These are phyloP conservation scores for Pichia rugopelliculosa DNA, from an alignment of 805 yeast genomes.

Conservation along the genomic window DNA sequence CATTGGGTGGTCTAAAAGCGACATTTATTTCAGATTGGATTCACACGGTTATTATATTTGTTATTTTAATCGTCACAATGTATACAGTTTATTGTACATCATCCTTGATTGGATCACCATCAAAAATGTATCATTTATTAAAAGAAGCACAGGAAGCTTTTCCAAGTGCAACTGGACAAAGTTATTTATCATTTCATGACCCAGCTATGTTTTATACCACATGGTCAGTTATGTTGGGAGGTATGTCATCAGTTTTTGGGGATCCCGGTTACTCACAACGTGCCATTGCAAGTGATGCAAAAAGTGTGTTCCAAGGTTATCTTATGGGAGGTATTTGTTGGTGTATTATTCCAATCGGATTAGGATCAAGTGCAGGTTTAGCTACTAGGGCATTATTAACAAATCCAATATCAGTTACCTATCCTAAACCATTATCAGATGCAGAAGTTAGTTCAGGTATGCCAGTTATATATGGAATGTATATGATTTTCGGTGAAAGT, in stretches of 20 bases:
- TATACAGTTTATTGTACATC: constrained; percentile 32
- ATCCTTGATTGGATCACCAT: constrained; percentile 36
- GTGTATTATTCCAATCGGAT: constrained; percentile 31
- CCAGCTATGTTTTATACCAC: constrained; percentile 27
- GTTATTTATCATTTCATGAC: constrained; percentile 27
- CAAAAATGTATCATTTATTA: constrained; percentile 35
- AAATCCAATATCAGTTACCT: constrained; percentile 32
- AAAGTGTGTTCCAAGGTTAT: constrained; percentile 30
- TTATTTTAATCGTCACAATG: constrained; percentile 26
- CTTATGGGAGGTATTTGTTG: constrained; percentile 32
- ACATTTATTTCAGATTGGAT: constrained; percentile 49
- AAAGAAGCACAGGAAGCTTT: constrained; percentile 25
- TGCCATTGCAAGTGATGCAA: constrained; percentile 36
- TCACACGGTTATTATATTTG: constrained; percentile 34
- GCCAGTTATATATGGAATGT: constrained; percentile 31
- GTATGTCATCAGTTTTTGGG: constrained; percentile 22
- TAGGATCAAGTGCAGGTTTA: constrained; percentile 39
- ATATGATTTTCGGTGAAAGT: constrained; percentile 30
- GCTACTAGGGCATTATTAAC: constrained; percentile 30
- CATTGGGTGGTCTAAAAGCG: constrained; percentile 46
- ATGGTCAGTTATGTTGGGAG: constrained; percentile 29
- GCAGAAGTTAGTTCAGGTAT: constrained; percentile 35
- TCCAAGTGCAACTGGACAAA: constrained; percentile 27
- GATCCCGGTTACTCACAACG: constrained; percentile 30
- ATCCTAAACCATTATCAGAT: constrained; percentile 32